Evolutionary conservation across 148 eudicot species (phyloP).

Genomic region (Persicaria tinctoria): DNA sequence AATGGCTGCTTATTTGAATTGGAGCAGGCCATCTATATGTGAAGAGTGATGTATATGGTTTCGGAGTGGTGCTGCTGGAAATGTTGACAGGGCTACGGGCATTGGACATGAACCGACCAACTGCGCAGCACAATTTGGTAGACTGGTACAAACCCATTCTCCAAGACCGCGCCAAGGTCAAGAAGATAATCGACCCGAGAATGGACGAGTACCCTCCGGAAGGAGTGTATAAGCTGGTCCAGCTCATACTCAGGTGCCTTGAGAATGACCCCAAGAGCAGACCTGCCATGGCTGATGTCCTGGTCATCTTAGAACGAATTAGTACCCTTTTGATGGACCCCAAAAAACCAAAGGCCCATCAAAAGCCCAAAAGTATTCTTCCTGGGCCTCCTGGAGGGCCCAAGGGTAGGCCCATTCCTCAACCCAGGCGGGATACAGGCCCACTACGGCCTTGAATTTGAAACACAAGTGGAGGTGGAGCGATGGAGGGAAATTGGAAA

Average conservation of each 20-base stretch:
- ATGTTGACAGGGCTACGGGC: slow-evolving; percentile 51
- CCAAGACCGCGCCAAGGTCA: slow-evolving; percentile 32
- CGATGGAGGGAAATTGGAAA: no score
- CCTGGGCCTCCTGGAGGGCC: background rate
- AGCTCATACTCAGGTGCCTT: slow-evolving; percentile 46
- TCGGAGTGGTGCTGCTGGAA: slow-evolving; percentile 72
- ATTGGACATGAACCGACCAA: slow-evolving; percentile 41
- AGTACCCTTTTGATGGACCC: slow-evolving; percentile 29
- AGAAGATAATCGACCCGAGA: slow-evolving; percentile 50
- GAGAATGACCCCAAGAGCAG: slow-evolving; percentile 46
- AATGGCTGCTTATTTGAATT: background rate
- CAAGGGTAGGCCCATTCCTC: background rate
- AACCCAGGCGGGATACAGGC: slow-evolving; percentile 5
- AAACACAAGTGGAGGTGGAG: background rate
- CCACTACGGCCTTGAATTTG: background rate
- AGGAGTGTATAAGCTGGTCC: slow-evolving; percentile 40
- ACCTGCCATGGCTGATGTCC: slow-evolving; percentile 54
- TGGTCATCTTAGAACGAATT: slow-evolving; percentile 34
- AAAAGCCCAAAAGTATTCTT: background rate
- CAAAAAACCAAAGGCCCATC: slow-evolving; percentile 16
- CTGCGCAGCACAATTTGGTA: slow-evolving; percentile 39
- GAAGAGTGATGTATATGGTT: slow-evolving; percentile 75
- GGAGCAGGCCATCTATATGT: slow-evolving; percentile 56
- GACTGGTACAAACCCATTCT: slow-evolving; percentile 63
- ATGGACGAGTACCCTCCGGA: slow-evolving; percentile 46